These are phyloP conservation scores for Irpex lacteus DNA, from an alignment of 1,284 basidiomycete genomes.

Conservation along the genomic window DNA sequence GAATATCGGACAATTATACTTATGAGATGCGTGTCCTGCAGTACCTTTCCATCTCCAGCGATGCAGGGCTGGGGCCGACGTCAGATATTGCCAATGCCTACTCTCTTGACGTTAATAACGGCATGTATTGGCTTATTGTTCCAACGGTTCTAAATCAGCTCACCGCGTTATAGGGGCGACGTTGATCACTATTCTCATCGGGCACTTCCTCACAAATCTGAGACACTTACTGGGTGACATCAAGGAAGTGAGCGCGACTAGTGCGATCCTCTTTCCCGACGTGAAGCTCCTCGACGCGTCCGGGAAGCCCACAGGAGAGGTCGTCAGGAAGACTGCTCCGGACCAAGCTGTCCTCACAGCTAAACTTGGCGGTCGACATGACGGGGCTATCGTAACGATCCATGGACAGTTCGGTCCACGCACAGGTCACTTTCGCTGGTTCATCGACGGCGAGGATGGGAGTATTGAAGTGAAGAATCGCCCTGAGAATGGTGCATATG, in stretches of 20 bases:
- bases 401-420: conserved; percentile 15
- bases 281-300: conserved; percentile 21
- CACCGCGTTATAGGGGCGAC: conserved; percentile 19
- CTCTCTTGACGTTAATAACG: too few relatives aligned
- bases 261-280: conserved; percentile 24
- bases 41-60: too few relatives aligned
- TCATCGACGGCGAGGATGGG: conserved; percentile 35
- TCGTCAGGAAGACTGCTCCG: conserved; percentile 11
- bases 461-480: conserved; percentile 21
- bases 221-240: conserved; percentile 29
- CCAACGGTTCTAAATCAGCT: too few relatives aligned
- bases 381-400: conserved; percentile 3
- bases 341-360: conserved; percentile 30
- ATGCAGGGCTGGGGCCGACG: neutral
- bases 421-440: conserved; percentile 24
- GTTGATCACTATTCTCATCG: conserved; percentile 24
- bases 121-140: neutral
- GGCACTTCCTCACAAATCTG: conserved; percentile 28
- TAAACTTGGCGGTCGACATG: conserved; percentile 14
- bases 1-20: neutral
- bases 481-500: neutral
- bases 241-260: conserved; percentile 24
- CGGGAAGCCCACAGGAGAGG: conserved; percentile 24
- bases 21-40: neutral
- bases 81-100: neutral